Percentiles rank a stretch among this genome's conserved stretches.
phyloP scores from a whole-genome alignment of 73 alveolate species.

The Diophrys appendiculata region DNA sequence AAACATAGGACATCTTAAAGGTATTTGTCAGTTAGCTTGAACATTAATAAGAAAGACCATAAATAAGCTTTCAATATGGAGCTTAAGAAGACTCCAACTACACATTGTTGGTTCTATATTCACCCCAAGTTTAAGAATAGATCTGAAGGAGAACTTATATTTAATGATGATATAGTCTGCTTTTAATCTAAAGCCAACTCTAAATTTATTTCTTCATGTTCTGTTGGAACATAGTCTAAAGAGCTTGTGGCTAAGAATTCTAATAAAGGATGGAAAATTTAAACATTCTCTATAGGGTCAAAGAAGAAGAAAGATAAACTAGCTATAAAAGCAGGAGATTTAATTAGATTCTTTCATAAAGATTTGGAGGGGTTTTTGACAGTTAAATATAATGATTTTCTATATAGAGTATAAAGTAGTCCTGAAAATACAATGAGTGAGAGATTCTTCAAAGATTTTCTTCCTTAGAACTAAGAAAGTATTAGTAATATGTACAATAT shows the following conservation, averaged over 20 bases:
- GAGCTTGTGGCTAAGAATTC: too few relatives aligned
- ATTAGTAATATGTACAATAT: neutral
- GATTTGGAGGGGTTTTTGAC: neutral
- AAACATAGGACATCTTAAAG: too few relatives aligned
- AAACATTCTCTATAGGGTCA: neutral
- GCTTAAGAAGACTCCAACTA: too few relatives aligned
- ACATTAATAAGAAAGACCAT: too few relatives aligned
- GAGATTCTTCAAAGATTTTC: neutral
- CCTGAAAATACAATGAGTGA: neutral
- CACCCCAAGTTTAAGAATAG: neutral
- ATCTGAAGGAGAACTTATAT: conserved; percentile 4
- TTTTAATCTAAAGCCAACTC: neutral
- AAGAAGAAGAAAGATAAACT: neutral
- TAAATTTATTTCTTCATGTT: neutral
- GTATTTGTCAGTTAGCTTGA: too few relatives aligned
- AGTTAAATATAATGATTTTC: neutral
- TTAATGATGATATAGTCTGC: neutral
- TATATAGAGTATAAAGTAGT: neutral
- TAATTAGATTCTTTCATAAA: neutral
- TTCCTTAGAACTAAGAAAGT: neutral
- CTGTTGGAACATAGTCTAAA: too few relatives aligned
- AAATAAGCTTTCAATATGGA: too few relatives aligned
- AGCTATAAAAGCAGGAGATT: conserved; percentile 3
- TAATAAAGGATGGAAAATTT: conserved; percentile 15
- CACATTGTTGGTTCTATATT: too few relatives aligned